phyloP scores from a whole-genome alignment of 768 basidiomycete genomes.

The Russula griseocarnosa region DNA sequence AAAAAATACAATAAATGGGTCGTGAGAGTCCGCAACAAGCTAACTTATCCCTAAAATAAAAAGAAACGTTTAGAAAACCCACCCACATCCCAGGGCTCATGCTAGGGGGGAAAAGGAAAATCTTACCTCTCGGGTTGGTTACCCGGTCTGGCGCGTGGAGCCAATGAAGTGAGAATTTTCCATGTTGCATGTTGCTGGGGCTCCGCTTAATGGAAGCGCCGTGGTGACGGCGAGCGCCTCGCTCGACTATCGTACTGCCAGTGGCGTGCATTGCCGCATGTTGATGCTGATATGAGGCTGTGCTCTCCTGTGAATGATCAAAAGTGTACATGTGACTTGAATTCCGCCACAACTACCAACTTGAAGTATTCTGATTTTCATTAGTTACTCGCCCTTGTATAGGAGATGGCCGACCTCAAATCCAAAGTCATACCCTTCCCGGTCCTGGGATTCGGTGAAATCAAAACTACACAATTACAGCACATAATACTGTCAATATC shows the following conservation, averaged over 20 bases:
- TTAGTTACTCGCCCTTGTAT: neutral
- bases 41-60: too few relatives aligned
- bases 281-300: neutral
- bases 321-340: neutral
- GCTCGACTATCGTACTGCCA: neutral
- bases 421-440: too few relatives aligned
- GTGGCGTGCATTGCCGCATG: too few relatives aligned
- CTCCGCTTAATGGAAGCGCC: neutral
- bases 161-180: neutral
- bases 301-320: neutral
- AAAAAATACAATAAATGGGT: too few relatives aligned
- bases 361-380: neutral
- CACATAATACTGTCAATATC: neutral
- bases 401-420: neutral
- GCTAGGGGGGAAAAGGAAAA: too few relatives aligned
- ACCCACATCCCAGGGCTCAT: too few relatives aligned
- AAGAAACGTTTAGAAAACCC: too few relatives aligned
- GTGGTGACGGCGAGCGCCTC: neutral
- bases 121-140: too few relatives aligned
- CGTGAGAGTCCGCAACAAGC: too few relatives aligned
- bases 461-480: neutral
- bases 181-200: too few relatives aligned
- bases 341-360: neutral
- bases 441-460: neutral
- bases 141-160: too few relatives aligned